Base-by-base conservation (phyloP, 2,329 filamentous ascomycete species). In the Neocucurbitaria cava region DNA sequence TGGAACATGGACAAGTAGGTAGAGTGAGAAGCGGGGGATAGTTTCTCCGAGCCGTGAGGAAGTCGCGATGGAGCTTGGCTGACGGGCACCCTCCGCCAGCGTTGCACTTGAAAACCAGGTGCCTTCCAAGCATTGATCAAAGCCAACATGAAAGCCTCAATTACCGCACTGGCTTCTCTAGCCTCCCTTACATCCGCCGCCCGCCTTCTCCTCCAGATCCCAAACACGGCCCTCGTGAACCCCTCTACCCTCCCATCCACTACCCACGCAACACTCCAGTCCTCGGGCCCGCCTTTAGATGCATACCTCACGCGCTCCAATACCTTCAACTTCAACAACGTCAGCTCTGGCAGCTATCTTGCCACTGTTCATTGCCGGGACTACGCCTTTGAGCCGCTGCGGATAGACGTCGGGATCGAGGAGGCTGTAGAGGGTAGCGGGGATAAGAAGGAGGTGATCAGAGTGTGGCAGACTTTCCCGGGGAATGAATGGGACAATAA, bases 401-500 rank as follows among this genome's bases (percentile, higher is more conserved):
- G 94, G 40, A 84, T 98, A 26, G 95, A 98, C 71, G 85, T 95
- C 17, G 68, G 62, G 44, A 31, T 69, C 8, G 64, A 66, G 41
- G 69, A 68, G 46, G 61, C 59, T 3, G 69, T 65, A 2, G 64
- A 69, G 47, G 70, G 64, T 10, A 73, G 57, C 39, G 69, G 67
- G 43, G 68, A 70, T 21, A 65, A 65, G 62, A 71, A 59, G 56
- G 72, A 53, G 76, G 80, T 82, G 42, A 81, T 92, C 3, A 78
- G 82, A 38, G 87, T 87, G 24, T 95, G 90, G 89, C 90, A 94
- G 80, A 96, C 92, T 23, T 96, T 88, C 73, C 83, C 92, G 43
- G 92, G 92, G 0, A 94, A 96, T 68, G 90, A 95, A 65, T 97
- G 94, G 92, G 87, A 82, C 17, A 96, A 96, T 73, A 89, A 87